Conservation (phyloP, 148 eudicot genomes). For the Fagopyrum homotropicum region DNA sequence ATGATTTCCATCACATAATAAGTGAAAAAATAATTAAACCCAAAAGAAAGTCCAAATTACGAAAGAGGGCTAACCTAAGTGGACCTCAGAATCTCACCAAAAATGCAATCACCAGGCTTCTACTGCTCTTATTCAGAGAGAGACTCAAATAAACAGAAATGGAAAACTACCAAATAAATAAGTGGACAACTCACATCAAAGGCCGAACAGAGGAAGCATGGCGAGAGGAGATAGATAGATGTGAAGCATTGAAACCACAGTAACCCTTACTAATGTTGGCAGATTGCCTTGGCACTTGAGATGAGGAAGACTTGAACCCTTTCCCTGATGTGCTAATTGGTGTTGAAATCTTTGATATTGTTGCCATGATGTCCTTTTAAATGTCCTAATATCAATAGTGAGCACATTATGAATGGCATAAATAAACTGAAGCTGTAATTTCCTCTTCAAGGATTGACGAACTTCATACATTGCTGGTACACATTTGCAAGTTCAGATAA, state of each 20-base stretch:
- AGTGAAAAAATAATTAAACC: no score
- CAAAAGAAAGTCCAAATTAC: no score
- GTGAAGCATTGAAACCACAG: constrained; percentile 1
- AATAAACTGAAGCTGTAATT: neutral
- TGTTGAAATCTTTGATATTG: constrained; percentile 1
- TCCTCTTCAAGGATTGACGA: neutral
- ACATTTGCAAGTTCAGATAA: neutral
- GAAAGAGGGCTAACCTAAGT: no score
- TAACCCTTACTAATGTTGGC: neutral
- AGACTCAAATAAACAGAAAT: neutral
- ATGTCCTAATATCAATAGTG: neutral
- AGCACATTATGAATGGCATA: neutral
- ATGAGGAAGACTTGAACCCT: neutral
- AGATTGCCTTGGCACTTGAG: neutral
- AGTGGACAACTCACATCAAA: neutral
- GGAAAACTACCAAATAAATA: neutral
- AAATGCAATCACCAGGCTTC: no score
- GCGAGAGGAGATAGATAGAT: neutral
- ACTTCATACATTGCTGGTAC: neutral
- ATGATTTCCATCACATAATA: no score
- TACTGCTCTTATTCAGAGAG: no score
- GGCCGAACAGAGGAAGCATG: constrained; percentile 1
- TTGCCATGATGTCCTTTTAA: neutral
- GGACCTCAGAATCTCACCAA: no score
- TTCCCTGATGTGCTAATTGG: constrained; percentile 1